These are phyloP conservation scores for Penicillium coprophilum DNA, from an alignment of 495 filamentous ascomycete genomes.

Conservation along the genomic window DNA sequence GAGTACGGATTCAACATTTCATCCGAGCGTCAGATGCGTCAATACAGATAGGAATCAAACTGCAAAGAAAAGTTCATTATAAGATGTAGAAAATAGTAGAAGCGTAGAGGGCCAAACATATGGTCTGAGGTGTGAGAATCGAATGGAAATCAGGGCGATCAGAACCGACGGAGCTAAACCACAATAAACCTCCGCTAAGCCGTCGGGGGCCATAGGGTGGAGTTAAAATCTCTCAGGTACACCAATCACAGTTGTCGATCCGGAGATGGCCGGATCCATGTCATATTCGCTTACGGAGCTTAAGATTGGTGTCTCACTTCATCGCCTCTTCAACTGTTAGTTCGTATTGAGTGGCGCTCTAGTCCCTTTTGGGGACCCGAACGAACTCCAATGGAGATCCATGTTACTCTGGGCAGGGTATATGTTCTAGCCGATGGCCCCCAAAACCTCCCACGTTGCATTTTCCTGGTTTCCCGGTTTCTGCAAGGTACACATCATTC, in stretches of 20 bases:
- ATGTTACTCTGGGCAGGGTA: not conserved
- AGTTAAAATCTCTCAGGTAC: not conserved
- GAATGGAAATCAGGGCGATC: not conserved
- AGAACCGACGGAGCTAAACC: slow-evolving; percentile 4
- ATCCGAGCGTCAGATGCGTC: not conserved
- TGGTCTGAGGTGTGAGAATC: not conserved
- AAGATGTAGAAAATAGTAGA: not conserved
- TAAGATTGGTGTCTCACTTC: not conserved
- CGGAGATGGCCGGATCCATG: slow-evolving; percentile 8
- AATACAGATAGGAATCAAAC: not conserved
- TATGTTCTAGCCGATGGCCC: not conserved
- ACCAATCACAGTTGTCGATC: slow-evolving; percentile 2
- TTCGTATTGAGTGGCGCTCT: not conserved
- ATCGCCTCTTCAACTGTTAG: not conserved
- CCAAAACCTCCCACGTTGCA: not conserved
- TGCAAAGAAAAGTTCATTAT: not conserved
- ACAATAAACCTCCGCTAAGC: not conserved
- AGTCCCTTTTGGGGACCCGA: not conserved
- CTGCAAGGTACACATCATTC: slow-evolving; percentile 3
- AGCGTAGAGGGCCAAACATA: not conserved
- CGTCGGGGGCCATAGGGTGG: not conserved
- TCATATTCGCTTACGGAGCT: not conserved
- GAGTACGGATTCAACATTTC: too few relatives aligned
- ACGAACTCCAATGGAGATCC: not conserved
- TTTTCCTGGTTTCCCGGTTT: not conserved